Evolutionary conservation across 352 stramenopile genomes (phyloP), one percentile per base, ranked within the genome.

Genomic region (Globisporangium ultimum): DNA sequence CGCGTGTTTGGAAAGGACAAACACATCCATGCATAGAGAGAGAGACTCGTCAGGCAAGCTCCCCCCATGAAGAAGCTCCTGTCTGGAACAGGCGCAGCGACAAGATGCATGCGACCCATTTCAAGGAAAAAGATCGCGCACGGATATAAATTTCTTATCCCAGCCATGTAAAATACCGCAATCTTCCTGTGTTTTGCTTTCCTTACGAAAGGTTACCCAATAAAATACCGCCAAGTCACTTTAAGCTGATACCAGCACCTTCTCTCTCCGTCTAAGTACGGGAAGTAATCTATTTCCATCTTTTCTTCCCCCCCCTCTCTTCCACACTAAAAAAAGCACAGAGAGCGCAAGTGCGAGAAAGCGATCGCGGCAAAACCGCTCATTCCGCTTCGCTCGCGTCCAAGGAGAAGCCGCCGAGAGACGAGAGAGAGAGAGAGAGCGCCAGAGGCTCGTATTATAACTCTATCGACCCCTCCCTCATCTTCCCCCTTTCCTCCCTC

Each of bases 251-350:
- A 32, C 22, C 4, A 14, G 1, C 22, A 24, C 28, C 15, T 12
- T 22, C 34, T 42, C 24, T 9, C 14, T 24, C 5, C 48, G 24
- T 24, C 21, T 53, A 53, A 7, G 13, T 53, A 21, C 48, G 48
- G 20, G 48, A 53, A 53, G 24, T 53, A 53, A 53, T 53, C 22
- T 53, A 53, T 18, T n/a, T 42, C 42, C 22, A 12, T 42, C 36
- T 22, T 42, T 53, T 22, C 22, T 42, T 17, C 38, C 8, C 8
- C 14, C 38, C 38, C 38, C 14, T 8, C 14, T 43, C 12, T 45
- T n/a, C 40, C 48, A 54, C 28, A 18, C 48, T 54, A 54, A 45
- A 54, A 54, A 54, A 54, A 54, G 48, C 47, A n/a, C 34, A 18
- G 2, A 40, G 48, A 53, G 36, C n/a, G 48, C 15, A 14, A 21